These are phyloP conservation scores for Aspergillus ustus DNA, from an alignment of 2,329 filamentous ascomycete genomes.

Conservation along the genomic window DNA sequence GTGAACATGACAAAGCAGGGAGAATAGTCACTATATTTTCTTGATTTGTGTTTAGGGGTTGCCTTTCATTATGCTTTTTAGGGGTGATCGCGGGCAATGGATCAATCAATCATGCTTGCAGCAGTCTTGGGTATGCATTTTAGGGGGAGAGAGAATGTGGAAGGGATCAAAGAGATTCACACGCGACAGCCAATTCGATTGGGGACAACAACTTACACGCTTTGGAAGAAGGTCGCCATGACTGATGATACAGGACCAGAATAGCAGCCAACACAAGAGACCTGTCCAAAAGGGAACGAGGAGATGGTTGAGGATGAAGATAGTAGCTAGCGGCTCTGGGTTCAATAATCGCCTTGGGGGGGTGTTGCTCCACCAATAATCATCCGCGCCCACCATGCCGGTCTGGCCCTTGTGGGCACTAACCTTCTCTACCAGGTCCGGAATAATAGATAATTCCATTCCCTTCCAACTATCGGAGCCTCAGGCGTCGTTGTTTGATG, in stretches of 20 bases:
- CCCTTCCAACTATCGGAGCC: slow-evolving; percentile 17
- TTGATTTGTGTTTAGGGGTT: slow-evolving; percentile 12
- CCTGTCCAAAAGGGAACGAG: slow-evolving; percentile 10
- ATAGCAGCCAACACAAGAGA: background rate
- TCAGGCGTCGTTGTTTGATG: slow-evolving; percentile 1
- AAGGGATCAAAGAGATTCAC: slow-evolving; percentile 24
- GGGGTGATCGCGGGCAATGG: slow-evolving; percentile 6
- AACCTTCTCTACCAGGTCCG: slow-evolving; percentile 28
- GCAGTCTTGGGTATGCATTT: slow-evolving; percentile 16
- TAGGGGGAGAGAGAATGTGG: slow-evolving; percentile 19
- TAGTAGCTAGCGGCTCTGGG: slow-evolving; percentile 9
- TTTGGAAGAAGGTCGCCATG: slow-evolving; percentile 56
- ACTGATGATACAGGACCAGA: slow-evolving; percentile 21
- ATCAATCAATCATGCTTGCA: slow-evolving; percentile 18
- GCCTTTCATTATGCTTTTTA: slow-evolving; percentile 13
- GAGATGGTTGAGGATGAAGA: slow-evolving; percentile 13
- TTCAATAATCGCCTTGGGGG: background rate
- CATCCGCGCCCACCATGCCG: slow-evolving; percentile 12
- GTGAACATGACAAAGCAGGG: slow-evolving; percentile 4
- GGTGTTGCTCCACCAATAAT: slow-evolving; percentile 8
- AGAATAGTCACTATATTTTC: background rate
- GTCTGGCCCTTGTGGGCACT: slow-evolving; percentile 27
- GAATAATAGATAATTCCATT: slow-evolving; percentile 32
- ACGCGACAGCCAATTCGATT: slow-evolving; percentile 19
- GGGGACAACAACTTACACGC: slow-evolving; percentile 48